These are phyloP conservation scores for Vaccinium myrtillus DNA, from an alignment of 148 eudicot species.

Conservation along the genomic window DNA sequence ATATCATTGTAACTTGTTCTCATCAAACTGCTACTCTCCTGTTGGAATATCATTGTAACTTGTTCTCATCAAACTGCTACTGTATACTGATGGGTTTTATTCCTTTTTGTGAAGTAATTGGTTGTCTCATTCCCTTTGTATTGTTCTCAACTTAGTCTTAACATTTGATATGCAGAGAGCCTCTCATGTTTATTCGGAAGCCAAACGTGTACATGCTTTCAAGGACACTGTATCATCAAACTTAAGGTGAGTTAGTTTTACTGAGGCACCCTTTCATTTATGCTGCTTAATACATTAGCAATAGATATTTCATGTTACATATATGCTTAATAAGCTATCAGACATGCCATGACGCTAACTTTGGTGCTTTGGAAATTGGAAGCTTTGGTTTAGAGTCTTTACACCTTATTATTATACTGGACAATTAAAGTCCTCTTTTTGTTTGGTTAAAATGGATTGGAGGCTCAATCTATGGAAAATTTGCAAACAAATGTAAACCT, in stretches of 20 bases:
- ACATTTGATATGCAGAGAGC: slow-evolving; percentile 63
- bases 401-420: not conserved
- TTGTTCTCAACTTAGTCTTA: slow-evolving; percentile 3
- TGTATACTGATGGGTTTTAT: not conserved
- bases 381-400: not conserved
- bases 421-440: not conserved
- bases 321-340: not conserved
- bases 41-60: not conserved
- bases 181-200: slow-evolving; percentile 96
- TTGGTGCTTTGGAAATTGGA: slow-evolving; percentile 7
- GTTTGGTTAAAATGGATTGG: not conserved
- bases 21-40: not conserved
- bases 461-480: too few species aligned
- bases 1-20: slow-evolving; percentile 3
- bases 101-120: not conserved
- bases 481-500: not conserved
- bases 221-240: slow-evolving; percentile 81
- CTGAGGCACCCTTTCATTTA: not conserved
- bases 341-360: not conserved
- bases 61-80: not conserved
- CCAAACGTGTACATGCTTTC: slow-evolving; percentile 91
- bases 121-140: not conserved
- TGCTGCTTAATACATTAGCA: not conserved
- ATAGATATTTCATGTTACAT: not conserved
- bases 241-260: slow-evolving; percentile 47